Base-by-base conservation (phyloP, 352 stramenopile species). In the Globisporangium paddicum region DNA sequence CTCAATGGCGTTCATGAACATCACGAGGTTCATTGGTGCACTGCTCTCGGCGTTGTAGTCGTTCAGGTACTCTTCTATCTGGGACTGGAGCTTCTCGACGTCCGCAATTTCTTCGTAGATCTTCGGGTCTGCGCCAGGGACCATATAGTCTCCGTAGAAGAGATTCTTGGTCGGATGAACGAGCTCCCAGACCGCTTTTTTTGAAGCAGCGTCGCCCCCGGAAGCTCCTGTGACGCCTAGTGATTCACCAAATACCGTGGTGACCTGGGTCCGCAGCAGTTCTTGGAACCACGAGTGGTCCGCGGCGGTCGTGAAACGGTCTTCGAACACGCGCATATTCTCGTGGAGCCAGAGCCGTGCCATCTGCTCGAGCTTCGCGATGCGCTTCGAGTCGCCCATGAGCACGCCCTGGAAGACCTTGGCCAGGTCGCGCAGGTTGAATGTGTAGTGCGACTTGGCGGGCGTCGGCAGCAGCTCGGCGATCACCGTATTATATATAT, bases 131-230 rank as follows among this genome's bases (percentile, higher is more conserved):
- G 88, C 90, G 5, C 91, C 92, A 16, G 89, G 89, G 0, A 96
- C 75, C 81, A 98, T 89, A 61, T 97, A 98, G 66, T 98, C 95
- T 9, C 87, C 91, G 55, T 91, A 98, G 51, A 98, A 82, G 2
- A 97, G 53, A 74, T 71, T 55, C 40, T 64, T 64, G 0, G 59
- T 73, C 14, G 82, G 82, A 32, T 90, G 75, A 5, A 91, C 80
- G 9, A 87, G 58, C 2, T 82, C 68, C 85, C 85, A 95, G 3
- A 71, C 73, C 3, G 68, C 67, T 49, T 70, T 67, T 55, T 78
- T 82, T n/a, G 62, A 49, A 9, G 58, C 50, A 10, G 49, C 54
- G 19, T 63, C 61, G 5, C 37, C 61, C 18, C 48, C 56, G 0
- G 57, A 38, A 41, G 67, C 37, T 14, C 38, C 55, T 0, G 38